phyloP scores from a whole-genome alignment of 495 filamentous ascomycete genomes.

The Penicillium coffeae region DNA sequence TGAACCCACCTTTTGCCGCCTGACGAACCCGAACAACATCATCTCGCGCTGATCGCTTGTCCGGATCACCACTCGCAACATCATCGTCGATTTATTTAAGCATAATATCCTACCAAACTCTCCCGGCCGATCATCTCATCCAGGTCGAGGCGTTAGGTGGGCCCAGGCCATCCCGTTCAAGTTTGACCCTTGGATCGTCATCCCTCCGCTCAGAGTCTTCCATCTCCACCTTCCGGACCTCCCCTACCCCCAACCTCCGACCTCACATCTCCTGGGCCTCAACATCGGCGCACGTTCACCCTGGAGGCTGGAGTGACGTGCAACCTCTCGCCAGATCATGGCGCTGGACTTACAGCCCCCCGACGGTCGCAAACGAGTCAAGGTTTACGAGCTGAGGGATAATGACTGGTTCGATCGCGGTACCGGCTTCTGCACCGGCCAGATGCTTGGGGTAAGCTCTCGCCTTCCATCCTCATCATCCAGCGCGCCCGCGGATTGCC shows the following conservation, averaged over 20 bases:
- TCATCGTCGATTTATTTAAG: not conserved
- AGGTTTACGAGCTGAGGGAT: slow-evolving; percentile 96
- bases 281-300: slow-evolving; percentile 35
- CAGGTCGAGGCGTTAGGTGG: slow-evolving; percentile 24
- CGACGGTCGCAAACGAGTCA: slow-evolving; percentile 92
- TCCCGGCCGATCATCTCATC: not conserved
- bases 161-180: slow-evolving; percentile 7
- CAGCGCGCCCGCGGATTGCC: not conserved
- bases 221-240: slow-evolving; percentile 1
- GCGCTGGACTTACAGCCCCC: slow-evolving; percentile 79
- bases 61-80: no score
- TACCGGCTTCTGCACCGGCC: slow-evolving; percentile 89
- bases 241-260: slow-evolving; percentile 4
- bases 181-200: slow-evolving; percentile 20
- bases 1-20: not conserved
- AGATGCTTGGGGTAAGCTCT: slow-evolving; percentile 67
- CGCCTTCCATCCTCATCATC: slow-evolving; percentile 3
- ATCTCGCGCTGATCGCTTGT: no score
- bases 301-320: slow-evolving; percentile 44
- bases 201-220: slow-evolving; percentile 21
- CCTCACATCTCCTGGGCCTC: slow-evolving; percentile 19
- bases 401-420: slow-evolving; percentile 99
- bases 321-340: slow-evolving; percentile 55
- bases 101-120: not conserved
- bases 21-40: not conserved